Conservation (phyloP, 2,329 filamentous ascomycete species). For the Fusarium drepaniforme region DNA sequence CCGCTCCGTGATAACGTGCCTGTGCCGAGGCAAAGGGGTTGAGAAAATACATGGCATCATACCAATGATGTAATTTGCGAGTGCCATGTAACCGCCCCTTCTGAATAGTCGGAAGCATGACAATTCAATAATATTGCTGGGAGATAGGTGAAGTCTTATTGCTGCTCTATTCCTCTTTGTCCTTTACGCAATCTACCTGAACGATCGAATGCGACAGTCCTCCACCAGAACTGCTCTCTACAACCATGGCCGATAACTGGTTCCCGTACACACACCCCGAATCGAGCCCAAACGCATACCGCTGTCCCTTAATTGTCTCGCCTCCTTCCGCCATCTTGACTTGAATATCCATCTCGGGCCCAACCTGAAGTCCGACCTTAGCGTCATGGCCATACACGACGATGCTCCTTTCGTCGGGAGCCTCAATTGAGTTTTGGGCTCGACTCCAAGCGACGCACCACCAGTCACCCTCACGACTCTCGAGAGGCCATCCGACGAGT, state of each 20-base stretch:
- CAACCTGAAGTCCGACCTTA: conserved; percentile 68
- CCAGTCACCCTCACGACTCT: conserved; percentile 27
- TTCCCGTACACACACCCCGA: conserved; percentile 79
- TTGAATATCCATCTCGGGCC: conserved; percentile 34
- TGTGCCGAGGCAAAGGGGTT: not conserved
- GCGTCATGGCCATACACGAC: conserved; percentile 90
- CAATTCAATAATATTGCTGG: not conserved
- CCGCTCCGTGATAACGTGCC: not conserved
- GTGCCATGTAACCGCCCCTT: too few relatives aligned
- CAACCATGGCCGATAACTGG: conserved; percentile 29
- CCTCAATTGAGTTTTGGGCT: conserved; percentile 23
- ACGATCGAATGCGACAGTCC: conserved; percentile 24
- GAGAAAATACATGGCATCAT: not conserved
- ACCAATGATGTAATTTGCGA: too few relatives aligned
- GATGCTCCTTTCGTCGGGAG: conserved; percentile 59
- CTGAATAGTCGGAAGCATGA: too few relatives aligned
- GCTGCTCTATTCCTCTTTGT: not conserved
- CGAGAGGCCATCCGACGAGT: conserved; percentile 10
- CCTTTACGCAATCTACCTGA: conserved; percentile 15
- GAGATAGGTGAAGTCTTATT: not conserved
- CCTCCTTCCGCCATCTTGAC: not conserved
- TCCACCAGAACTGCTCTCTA: not conserved
- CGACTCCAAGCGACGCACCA: conserved; percentile 37
- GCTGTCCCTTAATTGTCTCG: conserved; percentile 23
- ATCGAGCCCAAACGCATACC: conserved; percentile 85